Base-by-base conservation (phyloP, 805 yeast genomes). In the Grigorovia yakushimaensis region DNA sequence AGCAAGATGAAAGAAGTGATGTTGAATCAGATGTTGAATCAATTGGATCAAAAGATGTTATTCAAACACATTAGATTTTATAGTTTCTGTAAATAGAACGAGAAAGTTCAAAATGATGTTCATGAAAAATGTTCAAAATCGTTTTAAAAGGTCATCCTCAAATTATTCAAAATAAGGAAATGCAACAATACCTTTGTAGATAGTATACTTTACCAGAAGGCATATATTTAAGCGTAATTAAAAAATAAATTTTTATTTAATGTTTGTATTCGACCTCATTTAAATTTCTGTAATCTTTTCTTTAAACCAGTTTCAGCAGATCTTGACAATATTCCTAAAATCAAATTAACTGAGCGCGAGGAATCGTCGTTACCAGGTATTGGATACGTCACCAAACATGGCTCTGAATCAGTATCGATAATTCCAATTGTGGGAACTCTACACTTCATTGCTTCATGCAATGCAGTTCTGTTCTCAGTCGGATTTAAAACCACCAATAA, bases 361-460 rank as follows among this genome's bases (percentile, higher is more conserved):
- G 95, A 83, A 64, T 89, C 97, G 64, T 93, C 98, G 63, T 93
- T 93, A 52, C 95, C 95, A 17, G 98, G 98, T 54, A 93, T 85
- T 45, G 98, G 95, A 61, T 93, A 93, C 1, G 96, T 88, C 46
- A 91, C 85, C 55, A 84, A 69, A 15, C 85, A 77, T 8, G 97
- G 95, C 62, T 93, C 96, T 63, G 84, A 81, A 66, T 93, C 91
- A 20, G 98, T 89, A 68, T 93, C 98, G 52, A 93, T 80, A 49
- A 93, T 76, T 24, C 96, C 98, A 57, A 93, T 80, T 0, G 97
- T 88, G 49, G 98, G 98, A 30, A 93, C 78, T 63, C 95, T 77
- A 50, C 82, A 73, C 59, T 79, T 79, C 55, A 79, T 76, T 52
- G 97, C 93, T 68, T 93, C 98, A 44, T 73, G 73, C 45, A 93